These are phyloP conservation scores for Parmelia sp. DNA, from an alignment of 495 filamentous ascomycete genomes.

Conservation along the genomic window DNA sequence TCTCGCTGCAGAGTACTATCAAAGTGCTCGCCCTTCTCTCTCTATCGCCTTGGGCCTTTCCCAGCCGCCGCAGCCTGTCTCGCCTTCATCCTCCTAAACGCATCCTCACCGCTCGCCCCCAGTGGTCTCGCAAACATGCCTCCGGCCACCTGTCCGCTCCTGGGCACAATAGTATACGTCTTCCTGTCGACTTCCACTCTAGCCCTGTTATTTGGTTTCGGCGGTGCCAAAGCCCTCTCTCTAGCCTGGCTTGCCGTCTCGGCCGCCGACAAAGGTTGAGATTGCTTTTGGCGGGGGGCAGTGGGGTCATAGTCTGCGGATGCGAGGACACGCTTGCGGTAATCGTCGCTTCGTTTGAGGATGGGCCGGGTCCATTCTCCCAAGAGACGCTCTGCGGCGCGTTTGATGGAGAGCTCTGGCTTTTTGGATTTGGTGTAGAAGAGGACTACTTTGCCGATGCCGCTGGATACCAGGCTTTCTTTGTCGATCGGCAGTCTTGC, in stretches of 20 bases:
- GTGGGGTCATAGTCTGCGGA: conserved; percentile 51
- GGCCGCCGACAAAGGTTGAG: conserved; percentile 32
- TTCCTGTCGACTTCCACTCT: conserved; percentile 60
- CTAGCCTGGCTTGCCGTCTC: conserved; percentile 58
- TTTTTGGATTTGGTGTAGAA: conserved; percentile 96
- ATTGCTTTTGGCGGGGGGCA: conserved; percentile 38
- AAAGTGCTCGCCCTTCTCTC: not conserved
- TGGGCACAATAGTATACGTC: conserved; percentile 77
- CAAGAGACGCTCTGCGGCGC: conserved; percentile 79
- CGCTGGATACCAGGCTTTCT: conserved; percentile 79
- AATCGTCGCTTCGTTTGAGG: conserved; percentile 85
- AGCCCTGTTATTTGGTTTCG: conserved; percentile 62
- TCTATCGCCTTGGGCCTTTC: conserved; percentile 37
- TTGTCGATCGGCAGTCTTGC: conserved; percentile 79
- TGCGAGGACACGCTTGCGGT: conserved; percentile 65
- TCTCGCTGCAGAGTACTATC: not conserved
- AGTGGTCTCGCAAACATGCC: conserved; percentile 55
- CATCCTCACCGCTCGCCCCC: conserved; percentile 68
- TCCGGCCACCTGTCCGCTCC: conserved; percentile 46
- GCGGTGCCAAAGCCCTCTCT: conserved; percentile 63
- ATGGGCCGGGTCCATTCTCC: conserved; percentile 97
- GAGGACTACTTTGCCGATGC: conserved; percentile 89
- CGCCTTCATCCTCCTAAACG: conserved; percentile 74
- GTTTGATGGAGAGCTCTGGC: conserved; percentile 80
- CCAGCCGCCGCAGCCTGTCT: conserved; percentile 53